Base-by-base conservation (phyloP, 495 filamentous ascomycete species). In the Sordaria brevicollis region DNA sequence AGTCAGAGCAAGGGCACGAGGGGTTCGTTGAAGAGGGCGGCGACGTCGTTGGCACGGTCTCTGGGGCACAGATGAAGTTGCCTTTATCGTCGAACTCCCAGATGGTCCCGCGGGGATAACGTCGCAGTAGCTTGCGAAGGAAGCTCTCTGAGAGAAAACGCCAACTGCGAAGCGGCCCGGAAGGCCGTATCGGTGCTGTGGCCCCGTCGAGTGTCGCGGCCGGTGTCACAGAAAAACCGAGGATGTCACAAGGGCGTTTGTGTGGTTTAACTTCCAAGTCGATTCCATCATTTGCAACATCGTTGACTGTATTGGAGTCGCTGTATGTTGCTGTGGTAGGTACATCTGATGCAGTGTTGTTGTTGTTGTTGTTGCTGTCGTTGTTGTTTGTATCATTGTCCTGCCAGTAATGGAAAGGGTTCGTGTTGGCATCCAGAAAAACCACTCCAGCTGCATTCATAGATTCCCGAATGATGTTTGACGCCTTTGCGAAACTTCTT, bases 101-200 rank as follows among this genome's bases (percentile, higher is more conserved):
- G 10, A 92, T 77, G 65, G 87, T 86, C 6, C 90, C 90, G 65
- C 85, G 83, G 7, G 86, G 85, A 73, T 91, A 89, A 15, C 85
- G 81, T 11, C 84, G 83, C 1, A 91, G 76, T 2, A 91, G 77
- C 66, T 81, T 75, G 5, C 81, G 79, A 1, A 91, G 75, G 29
- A 88, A 83, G 13, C 68, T 71, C 66, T 83, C 81, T 2, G 77
- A 37, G 25, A 62, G 49, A 62, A 31, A 5, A 10, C 49, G 49
- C 49, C 49, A 62, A 29, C 49, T 62, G 49, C 25, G 49, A 5
- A 29, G 25, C 29, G 49, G 49, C 25, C 13, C 49, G 25, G 25
- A 6, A 31, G 15, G 49, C 21, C 49, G 49, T 62, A 62, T 31
- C 21, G 49, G 49, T 7, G 11, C 49, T 31, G 49, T 62, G 49